Percentiles rank a stretch among this genome's conserved stretches.
Evolutionary conservation across 2,329 filamentous ascomycete genomes (phyloP).

Genomic region (Rutstroemia sp.): DNA sequence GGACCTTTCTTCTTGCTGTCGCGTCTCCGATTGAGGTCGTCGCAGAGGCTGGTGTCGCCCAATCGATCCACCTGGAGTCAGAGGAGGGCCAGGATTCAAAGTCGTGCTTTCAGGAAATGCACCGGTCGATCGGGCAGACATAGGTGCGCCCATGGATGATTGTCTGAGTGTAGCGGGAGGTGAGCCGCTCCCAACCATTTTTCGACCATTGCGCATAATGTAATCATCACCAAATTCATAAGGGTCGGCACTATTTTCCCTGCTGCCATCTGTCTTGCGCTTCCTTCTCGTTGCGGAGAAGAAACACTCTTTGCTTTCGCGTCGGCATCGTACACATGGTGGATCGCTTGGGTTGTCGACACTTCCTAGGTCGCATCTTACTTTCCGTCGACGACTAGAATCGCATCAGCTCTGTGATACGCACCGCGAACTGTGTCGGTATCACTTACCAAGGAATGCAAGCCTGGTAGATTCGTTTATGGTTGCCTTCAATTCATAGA

Average conservation of each 20-base stretch:
- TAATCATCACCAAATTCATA: conserved; percentile 47
- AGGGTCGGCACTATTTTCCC: conserved; percentile 40
- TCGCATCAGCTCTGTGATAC: neutral
- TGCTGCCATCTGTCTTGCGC: conserved; percentile 62
- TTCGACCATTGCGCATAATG: conserved; percentile 65
- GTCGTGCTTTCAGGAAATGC: conserved; percentile 22
- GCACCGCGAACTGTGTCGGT: too few species aligned
- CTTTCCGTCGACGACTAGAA: conserved; percentile 42
- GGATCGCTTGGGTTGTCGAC: conserved; percentile 93
- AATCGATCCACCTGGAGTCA: conserved; percentile 59
- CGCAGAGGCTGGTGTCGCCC: conserved; percentile 59
- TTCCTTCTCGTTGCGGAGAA: conserved; percentile 94
- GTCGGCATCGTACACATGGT: conserved; percentile 85
- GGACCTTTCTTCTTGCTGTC: conserved; percentile 28
- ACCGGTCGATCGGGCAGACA: conserved; percentile 24
- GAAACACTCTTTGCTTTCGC: conserved; percentile 94
- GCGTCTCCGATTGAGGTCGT: conserved; percentile 43
- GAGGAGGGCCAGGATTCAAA: conserved; percentile 35
- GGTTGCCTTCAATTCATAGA: neutral
- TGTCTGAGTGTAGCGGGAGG: conserved; percentile 27
- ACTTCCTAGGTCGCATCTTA: conserved; percentile 53
- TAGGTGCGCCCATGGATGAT: conserved; percentile 30
- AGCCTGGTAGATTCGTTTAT: conserved; percentile 29
- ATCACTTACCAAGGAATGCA: conserved; percentile 37
- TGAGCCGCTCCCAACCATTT: conserved; percentile 46